Evolutionary conservation across 2,329 filamentous ascomycete species (phyloP).

Genomic region (Teratosphaeria pseudoeucalypti): DNA sequence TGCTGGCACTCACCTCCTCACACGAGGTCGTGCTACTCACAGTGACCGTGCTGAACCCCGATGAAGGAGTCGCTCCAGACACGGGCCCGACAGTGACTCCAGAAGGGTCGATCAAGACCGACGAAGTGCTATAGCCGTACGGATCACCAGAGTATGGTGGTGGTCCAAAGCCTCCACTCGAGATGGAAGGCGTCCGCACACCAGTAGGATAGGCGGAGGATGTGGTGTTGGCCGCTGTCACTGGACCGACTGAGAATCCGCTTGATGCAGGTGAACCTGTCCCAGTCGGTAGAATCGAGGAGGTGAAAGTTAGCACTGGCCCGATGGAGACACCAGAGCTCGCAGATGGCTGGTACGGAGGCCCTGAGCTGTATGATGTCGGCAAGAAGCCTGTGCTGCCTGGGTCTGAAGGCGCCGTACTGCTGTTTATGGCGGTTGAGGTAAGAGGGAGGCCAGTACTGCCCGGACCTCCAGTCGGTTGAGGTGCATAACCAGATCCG

Average conservation of each 20-base stretch:
- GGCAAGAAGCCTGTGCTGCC: background rate
- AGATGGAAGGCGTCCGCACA: background rate
- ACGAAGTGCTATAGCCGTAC: background rate
- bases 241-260: background rate
- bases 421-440: background rate
- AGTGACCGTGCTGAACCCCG: conserved; percentile 5
- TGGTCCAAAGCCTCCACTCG: background rate
- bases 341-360: background rate
- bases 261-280: background rate
- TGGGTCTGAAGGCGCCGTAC: background rate
- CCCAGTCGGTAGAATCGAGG: background rate
- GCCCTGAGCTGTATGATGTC: background rate
- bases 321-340: background rate
- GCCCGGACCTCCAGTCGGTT: background rate
- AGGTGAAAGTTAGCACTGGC: background rate
- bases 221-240: background rate
- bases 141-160: background rate
- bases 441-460: background rate
- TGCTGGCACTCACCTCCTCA: conserved; percentile 1
- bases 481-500: background rate
- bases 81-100: background rate
- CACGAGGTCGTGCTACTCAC: background rate
- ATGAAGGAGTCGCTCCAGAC: background rate
- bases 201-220: background rate
- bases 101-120: background rate